A percentile compares a stretch with the other conserved stretches of the same genome.
These are phyloP conservation scores for Maudiozyma turicensis DNA, from an alignment of 805 yeast genomes.

Conservation along the genomic window DNA sequence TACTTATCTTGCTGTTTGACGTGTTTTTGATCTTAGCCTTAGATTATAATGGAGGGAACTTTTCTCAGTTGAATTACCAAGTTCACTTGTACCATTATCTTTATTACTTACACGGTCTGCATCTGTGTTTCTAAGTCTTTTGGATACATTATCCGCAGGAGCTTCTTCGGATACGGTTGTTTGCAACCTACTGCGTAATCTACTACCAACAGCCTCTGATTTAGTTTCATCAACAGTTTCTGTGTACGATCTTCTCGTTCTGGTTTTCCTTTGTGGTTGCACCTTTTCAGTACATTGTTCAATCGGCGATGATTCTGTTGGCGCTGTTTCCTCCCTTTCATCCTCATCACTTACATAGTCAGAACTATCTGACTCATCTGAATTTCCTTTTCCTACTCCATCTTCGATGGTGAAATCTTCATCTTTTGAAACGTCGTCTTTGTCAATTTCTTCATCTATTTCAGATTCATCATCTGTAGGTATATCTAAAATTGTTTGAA, in stretches of 20 bases:
- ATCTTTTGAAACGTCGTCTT: slow-evolving; percentile 5
- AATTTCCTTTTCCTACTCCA: not conserved
- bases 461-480: slow-evolving; percentile 3
- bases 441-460: slow-evolving; percentile 2
- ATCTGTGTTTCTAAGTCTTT: slow-evolving; percentile 18
- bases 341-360: slow-evolving; percentile 1
- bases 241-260: not conserved
- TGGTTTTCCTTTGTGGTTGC: not conserved
- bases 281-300: not conserved
- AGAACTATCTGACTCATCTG: slow-evolving; percentile 1
- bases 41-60: slow-evolving; percentile 26
- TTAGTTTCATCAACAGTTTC: not conserved
- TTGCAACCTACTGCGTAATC: not conserved
- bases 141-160: slow-evolving; percentile 1
- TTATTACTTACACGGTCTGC: not conserved
- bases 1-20: slow-evolving; percentile 5
- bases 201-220: not conserved
- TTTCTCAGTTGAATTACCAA: slow-evolving; percentile 14
- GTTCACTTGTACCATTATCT: not conserved
- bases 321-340: not conserved
- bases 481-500: slow-evolving; percentile 16
- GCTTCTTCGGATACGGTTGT: not conserved
- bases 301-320: not conserved
- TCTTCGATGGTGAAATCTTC: not conserved
- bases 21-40: slow-evolving; percentile 26